These are phyloP conservation scores for Podila minutissima DNA, from an alignment of 192 early-diverging fungal species.

Conservation along the genomic window DNA sequence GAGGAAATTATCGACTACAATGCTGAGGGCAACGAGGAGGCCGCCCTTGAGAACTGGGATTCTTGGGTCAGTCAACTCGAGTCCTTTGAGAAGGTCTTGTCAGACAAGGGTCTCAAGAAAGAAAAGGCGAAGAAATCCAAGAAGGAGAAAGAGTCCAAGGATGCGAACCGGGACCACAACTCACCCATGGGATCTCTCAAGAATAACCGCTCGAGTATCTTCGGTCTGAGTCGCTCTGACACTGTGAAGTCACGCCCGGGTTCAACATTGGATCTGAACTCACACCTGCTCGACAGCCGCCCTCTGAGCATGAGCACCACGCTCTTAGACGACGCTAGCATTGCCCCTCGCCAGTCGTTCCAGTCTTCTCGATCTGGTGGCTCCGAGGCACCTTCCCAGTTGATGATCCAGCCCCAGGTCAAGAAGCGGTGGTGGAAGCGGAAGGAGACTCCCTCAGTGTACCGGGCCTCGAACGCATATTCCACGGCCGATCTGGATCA, in stretches of 20 bases:
- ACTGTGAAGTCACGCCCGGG: conserved; percentile 27
- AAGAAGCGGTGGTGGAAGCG: conserved; percentile 50
- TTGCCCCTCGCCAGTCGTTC: conserved; percentile 23
- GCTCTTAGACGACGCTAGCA: conserved; percentile 19
- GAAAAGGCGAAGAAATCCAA: conserved; percentile 35
- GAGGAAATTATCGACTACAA: conserved; percentile 36
- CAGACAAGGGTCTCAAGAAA: conserved; percentile 41
- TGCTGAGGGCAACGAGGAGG: conserved; percentile 21
- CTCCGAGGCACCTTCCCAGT: conserved; percentile 25
- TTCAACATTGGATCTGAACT: conserved; percentile 20
- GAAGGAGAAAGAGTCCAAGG: conserved; percentile 21
- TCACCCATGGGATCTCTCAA: conserved; percentile 16
- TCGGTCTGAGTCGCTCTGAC: conserved; percentile 36
- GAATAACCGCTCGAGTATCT: conserved; percentile 40
- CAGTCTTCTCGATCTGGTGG: conserved; percentile 42
- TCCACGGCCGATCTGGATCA: conserved; percentile 43
- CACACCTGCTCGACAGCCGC: conserved; percentile 12
- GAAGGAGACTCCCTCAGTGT: conserved; percentile 26
- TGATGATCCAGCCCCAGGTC: neutral
- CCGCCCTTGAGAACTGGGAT: conserved; percentile 46
- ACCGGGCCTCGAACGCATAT: conserved; percentile 25
- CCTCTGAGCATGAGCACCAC: conserved; percentile 41
- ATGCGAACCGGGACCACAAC: neutral
- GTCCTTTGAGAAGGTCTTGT: conserved; percentile 39
- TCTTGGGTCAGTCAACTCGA: conserved; percentile 50